Conservation (phyloP, 2,329 filamentous ascomycete genomes). For the Bisporella sp. region DNA sequence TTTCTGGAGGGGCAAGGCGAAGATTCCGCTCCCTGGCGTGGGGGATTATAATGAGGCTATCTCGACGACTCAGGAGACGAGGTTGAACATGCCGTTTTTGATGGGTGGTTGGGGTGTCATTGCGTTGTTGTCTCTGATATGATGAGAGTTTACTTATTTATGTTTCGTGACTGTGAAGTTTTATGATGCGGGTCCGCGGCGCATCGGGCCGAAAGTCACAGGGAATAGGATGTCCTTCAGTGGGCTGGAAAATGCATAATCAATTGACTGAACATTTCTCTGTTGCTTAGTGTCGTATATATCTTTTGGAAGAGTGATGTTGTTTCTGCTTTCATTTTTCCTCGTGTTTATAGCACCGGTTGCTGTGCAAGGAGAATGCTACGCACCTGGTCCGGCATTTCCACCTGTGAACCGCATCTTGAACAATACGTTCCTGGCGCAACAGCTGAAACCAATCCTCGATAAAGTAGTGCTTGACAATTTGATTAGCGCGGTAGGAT, state of each 20-base stretch:
- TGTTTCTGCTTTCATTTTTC: background rate
- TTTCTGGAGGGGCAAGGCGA: slow-evolving; percentile 18
- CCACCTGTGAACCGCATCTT: background rate
- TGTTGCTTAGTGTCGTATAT: too few relatives aligned
- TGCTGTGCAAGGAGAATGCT: background rate
- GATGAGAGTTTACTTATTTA: too few relatives aligned
- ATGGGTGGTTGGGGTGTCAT: slow-evolving; percentile 12
- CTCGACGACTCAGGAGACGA: slow-evolving; percentile 15
- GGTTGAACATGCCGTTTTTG: slow-evolving; percentile 18
- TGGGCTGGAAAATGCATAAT: too few relatives aligned
- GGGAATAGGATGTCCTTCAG: too few relatives aligned
- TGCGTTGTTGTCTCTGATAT: background rate
- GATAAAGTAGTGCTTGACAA: background rate
- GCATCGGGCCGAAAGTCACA: too few relatives aligned
- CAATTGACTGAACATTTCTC: too few relatives aligned
- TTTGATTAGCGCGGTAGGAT: background rate
- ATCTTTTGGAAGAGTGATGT: too few relatives aligned
- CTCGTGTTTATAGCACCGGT: background rate
- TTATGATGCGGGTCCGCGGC: too few relatives aligned
- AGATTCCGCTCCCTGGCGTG: slow-evolving; percentile 14
- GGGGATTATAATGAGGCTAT: slow-evolving; percentile 20
- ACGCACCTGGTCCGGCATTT: background rate
- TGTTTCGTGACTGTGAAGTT: too few relatives aligned
- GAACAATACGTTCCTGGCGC: background rate
- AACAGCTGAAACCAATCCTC: background rate